Conservation (phyloP, 2,329 filamentous ascomycete species). For the Bimuria novae-zelandiae region DNA sequence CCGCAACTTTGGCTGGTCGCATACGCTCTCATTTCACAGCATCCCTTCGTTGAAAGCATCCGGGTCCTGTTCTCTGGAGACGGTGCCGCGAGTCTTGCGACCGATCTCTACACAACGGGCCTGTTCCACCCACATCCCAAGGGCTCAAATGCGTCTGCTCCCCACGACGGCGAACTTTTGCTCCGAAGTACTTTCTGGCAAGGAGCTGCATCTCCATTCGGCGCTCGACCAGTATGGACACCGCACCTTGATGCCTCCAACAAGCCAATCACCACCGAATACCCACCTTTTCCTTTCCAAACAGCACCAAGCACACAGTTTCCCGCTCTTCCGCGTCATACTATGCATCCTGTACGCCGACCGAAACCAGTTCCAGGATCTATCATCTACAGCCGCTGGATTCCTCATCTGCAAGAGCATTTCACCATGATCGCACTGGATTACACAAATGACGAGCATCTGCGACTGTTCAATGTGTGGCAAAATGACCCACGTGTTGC, state of each 20-base stretch:
- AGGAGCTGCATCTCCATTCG: slow-evolving; percentile 50
- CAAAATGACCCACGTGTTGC: slow-evolving; percentile 83
- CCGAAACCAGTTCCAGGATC: slow-evolving; percentile 73
- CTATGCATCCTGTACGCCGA: slow-evolving; percentile 72
- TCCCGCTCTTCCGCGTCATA: slow-evolving; percentile 57
- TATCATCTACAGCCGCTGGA: slow-evolving; percentile 77
- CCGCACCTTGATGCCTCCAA: slow-evolving; percentile 39
- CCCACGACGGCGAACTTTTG: slow-evolving; percentile 52
- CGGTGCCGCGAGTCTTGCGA: slow-evolving; percentile 42
- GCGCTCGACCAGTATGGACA: slow-evolving; percentile 48
- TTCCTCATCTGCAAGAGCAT: slow-evolving; percentile 74
- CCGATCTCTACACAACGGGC: slow-evolving; percentile 50
- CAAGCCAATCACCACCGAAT: slow-evolving; percentile 47
- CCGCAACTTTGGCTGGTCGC: slow-evolving; percentile 55
- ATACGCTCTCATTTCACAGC: slow-evolving; percentile 51
- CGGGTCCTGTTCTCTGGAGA: slow-evolving; percentile 48
- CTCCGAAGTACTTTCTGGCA: slow-evolving; percentile 56
- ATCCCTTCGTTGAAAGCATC: slow-evolving; percentile 52
- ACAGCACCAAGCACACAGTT: slow-evolving; percentile 55
- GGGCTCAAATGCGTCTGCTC: slow-evolving; percentile 38
- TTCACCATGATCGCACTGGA: slow-evolving; percentile 80
- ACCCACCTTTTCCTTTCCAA: slow-evolving; percentile 49
- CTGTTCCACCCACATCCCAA: slow-evolving; percentile 51
- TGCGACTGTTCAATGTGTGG: slow-evolving; percentile 76
- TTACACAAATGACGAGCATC: slow-evolving; percentile 65